phyloP scores from a whole-genome alignment of 495 filamentous ascomycete species.

The Penicillium roqueforti region DNA sequence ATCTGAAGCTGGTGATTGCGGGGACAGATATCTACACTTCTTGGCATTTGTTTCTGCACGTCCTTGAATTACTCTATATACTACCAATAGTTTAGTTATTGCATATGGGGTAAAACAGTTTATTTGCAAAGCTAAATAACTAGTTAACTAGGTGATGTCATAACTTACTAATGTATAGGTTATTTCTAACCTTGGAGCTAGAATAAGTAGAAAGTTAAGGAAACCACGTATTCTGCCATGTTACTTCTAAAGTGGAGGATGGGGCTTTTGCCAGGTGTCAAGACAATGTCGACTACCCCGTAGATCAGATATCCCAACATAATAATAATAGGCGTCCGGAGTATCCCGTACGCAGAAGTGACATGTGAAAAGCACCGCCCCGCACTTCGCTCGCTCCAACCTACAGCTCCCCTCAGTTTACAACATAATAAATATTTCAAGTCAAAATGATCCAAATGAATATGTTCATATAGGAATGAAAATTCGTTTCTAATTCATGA shows the following conservation, averaged over 20 bases:
- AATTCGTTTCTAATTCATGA: constrained; percentile 32
- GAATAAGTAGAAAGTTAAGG: background rate
- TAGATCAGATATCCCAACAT: no score
- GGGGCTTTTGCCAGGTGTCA: no score
- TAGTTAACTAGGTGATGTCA: no score
- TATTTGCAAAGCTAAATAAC: background rate
- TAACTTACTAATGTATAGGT: background rate
- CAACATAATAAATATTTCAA: background rate
- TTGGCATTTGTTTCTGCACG: background rate
- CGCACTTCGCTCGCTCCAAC: background rate
- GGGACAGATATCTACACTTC: constrained; percentile 3
- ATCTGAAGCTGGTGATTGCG: constrained; percentile 8
- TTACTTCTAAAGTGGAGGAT: no score
- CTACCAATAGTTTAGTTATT: no score
- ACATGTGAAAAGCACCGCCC: constrained; percentile 8
- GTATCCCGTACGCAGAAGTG: background rate
- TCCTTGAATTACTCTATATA: no score
- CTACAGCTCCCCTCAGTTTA: background rate
- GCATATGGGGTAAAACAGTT: background rate
- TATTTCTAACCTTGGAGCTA: background rate
- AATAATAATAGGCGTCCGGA: no score
- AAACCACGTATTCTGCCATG: no score
- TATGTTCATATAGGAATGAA: constrained; percentile 2
- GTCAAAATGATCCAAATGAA: background rate
- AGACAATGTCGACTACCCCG: no score